Percentiles rank a stretch among this genome's conserved stretches.
Conservation (phyloP, 805 yeast genomes). For the Metschnikowia continentalis region DNA sequence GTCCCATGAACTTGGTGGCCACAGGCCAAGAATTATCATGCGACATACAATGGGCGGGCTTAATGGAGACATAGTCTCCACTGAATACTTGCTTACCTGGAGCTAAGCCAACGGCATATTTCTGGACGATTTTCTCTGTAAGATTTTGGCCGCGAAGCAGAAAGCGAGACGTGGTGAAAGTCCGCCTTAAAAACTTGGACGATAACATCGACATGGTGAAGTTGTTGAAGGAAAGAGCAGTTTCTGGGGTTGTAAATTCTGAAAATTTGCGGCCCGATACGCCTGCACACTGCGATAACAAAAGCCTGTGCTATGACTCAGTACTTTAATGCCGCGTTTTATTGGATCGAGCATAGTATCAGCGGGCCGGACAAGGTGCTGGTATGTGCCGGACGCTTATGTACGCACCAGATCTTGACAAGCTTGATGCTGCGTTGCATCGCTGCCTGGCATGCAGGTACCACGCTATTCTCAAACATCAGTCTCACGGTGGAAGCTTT, state of each 20-base stretch:
- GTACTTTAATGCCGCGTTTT: conserved; percentile 14
- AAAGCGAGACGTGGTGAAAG: conserved; percentile 16
- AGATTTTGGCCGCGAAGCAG: conserved; percentile 63
- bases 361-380: not conserved
- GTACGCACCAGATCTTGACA: not conserved
- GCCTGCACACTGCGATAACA: conserved; percentile 17
- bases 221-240: not conserved
- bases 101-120: conserved; percentile 82
- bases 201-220: conserved; percentile 10
- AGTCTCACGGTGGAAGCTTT: not conserved
- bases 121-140: conserved; percentile 94
- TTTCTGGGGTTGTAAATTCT: not conserved
- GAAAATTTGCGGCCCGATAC: conserved; percentile 5
- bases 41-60: conserved; percentile 97
- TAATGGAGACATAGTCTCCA: conserved; percentile 93
- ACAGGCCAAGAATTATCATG: conserved; percentile 99
- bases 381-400: not conserved
- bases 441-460: not conserved
- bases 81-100: conserved; percentile 70
- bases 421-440: not conserved
- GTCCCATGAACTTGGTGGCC: conserved; percentile 90
- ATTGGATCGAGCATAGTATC: conserved; percentile 12
- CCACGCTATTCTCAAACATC: not conserved
- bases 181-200: conserved; percentile 8
- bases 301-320: conserved; percentile 18